These are phyloP conservation scores for Oryza meyeriana DNA, from an alignment of 176 grass and related monocot genomes.

Conservation along the genomic window DNA sequence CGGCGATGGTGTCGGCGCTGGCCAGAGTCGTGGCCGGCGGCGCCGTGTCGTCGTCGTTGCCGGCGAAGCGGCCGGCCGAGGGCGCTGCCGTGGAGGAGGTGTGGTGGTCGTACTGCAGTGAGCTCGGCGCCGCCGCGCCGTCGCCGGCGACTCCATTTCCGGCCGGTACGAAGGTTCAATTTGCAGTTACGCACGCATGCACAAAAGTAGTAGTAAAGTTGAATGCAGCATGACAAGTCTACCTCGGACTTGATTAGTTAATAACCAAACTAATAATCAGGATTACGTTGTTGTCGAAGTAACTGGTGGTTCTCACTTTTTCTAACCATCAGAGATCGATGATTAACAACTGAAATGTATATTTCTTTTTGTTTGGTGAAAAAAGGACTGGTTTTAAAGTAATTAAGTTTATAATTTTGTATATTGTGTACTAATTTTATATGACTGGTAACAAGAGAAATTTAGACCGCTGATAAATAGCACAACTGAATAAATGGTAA, in stretches of 20 bases:
- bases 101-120: not conserved
- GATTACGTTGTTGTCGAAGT: not conserved
- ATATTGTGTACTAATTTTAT: not conserved
- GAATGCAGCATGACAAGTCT: not conserved
- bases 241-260: not conserved
- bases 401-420: not conserved
- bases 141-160: not conserved
- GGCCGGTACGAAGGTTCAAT: conserved; percentile 33
- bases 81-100: conserved; percentile 1
- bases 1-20: conserved; percentile 56
- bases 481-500: not conserved
- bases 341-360: not conserved
- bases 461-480: not conserved
- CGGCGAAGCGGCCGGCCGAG: conserved; percentile 27
- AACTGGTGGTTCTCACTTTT: not conserved
- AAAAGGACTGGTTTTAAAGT: not conserved
- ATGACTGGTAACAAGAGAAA: not conserved
- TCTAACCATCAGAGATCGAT: not conserved
- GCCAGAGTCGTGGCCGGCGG: conserved; percentile 41
- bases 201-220: too few relatives aligned
- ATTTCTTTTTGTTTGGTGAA: not conserved
- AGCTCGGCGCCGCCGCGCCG: not conserved
- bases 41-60: not conserved
- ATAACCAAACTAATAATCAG: not conserved
- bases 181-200: too few relatives aligned